Base-by-base conservation (phyloP, 2,329 filamentous ascomycete species). In the Thelonectria rubi region DNA sequence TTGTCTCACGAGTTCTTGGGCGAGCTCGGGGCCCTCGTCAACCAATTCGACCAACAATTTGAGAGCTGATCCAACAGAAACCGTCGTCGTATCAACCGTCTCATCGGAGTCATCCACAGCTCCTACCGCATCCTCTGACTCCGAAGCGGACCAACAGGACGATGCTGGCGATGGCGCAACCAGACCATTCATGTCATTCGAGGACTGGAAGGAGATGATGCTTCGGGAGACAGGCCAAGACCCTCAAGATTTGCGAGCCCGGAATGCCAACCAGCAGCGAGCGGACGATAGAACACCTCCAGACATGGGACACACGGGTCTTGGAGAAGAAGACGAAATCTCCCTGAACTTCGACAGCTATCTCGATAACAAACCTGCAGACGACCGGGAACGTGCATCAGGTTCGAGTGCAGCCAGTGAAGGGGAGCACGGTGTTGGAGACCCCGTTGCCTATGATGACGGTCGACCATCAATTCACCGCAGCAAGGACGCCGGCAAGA, bases 141-240 rank as follows among this genome's bases (percentile, higher is more conserved):
- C 53, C 26, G 20, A 68, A 18, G 39, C 56, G 14, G 58, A 55
- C 14, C 49, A 59, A 9, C 63, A 65, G 45, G 69, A 67, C 52
- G 56, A 57, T 14, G 45, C 46, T 1, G 63, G 39, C 26, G 72
- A 73, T 21, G 69, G 72, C 18, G 67, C 70, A 14, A 65, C 69
- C 11, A 71, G 72, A 6, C 66, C 93, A 7, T 98, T 98, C 75
- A 88, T 98, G 70, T 97, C 95, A 0, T 99, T 99, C 70, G 95
- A 98, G 75, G 94, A 98, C 72, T 99, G 95, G 95, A 98, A 97
- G 79, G 92, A 91, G 72, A 91, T 94, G 81, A 97, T 97, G 79
- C 80, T 98, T 17, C 91, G 90, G 53, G 92, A 93, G 73, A 90
- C 88, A 3, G 94, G 93, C 12, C 94, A 97, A 73, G 84, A 87